Evolutionary conservation across 192 early-diverging fungal species (phyloP), one percentile per base, ranked within the genome.

Genomic region (Spizellomyces sp.): DNA sequence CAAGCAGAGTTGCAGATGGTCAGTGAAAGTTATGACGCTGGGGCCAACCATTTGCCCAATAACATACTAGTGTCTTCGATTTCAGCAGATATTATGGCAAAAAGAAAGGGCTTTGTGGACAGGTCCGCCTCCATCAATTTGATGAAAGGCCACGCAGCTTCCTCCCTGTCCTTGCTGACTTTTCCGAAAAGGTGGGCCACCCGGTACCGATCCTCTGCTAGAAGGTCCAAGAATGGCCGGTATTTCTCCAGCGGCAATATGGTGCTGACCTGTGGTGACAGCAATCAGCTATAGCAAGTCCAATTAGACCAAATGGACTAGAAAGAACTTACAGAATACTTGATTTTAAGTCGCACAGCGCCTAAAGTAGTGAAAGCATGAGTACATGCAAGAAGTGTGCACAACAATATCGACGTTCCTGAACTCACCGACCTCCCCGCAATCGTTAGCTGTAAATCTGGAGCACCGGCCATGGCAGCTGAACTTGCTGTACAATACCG

Each of bases 161-260:
- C 75, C 36, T 76, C 75, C 6, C 75, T 48, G 22, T 76, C 75
- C 45, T 70, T 63, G 62, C 68, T 70, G 62, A 76, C 68, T 65
- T 70, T 70, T 19, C 75, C 75, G 52, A 76, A 61, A 10, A 76
- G 27, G 47, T 66, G 55, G 9, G 58, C 42, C 6, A 76, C 5
- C 8, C 56, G 62, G 45, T 60, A 76, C 7, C 59, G 22, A 17
- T 76, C 63, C n/a, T 60, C 17, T 15, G 9, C 5, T 10, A 76
- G 45, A 8, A 76, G 45, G 19, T 70, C 68, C 46, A 76, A 42
- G 36, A 76, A 66, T 21, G 60, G 62, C 27, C 47, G 15, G 47
- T 76, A 76, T 8, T 48, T 58, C 9, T 48, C 57, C 55, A 71
- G 19, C 7, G 68, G 69, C 12, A 76, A 69, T 8, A 76, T 57